Evolutionary conservation across 129 eudicot species (phyloP), one percentile per base, ranked within the genome.

Genomic region (Artemisia tridentata): DNA sequence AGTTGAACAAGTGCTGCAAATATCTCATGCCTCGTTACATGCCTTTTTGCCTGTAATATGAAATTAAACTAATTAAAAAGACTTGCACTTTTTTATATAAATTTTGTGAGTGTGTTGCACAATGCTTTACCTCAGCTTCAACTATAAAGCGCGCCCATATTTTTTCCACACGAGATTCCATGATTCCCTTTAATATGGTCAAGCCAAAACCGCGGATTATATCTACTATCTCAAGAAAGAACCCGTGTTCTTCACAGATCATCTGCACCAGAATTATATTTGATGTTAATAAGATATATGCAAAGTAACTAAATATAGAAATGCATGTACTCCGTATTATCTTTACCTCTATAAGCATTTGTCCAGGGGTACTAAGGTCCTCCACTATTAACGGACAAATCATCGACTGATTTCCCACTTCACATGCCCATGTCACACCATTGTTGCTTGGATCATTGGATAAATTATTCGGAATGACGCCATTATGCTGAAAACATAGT

Each of bases 351-450:
- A 95, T 90, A 62, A 84, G 92, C 97, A 90, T 88, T 72, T 90
- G 97, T 18, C 97, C 96, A 4, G 86, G 91, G 41, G 71, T 74
- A 41, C 80, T 69, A 68, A 88, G 96, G 81, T 95, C 99, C 78
- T 95, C 96, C 43, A 95, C 91, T 50, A 79, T 70, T 74, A 95
- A 68, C 1, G 98, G 98, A 78, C 89, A 89, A 60, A 85, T 69
- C 84, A 84, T 84, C 51, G 88, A 27, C 69, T 84, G 79, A 55
- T 85, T 81, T 46, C 88, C 93, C 46, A 85, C 68, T 82, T 95
- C 99, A 65, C 87, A 86, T 48, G 97, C 97, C 99, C 96, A 90
- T 14, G 97, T 90, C 65, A 85, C 92, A 68, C 86, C 91, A 45
- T 78, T 74, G 57, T 77, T 72, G 66, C 64, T 72, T 57, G 78